Conservation (phyloP, 1,284 basidiomycete genomes). For the Boletus smithii region DNA sequence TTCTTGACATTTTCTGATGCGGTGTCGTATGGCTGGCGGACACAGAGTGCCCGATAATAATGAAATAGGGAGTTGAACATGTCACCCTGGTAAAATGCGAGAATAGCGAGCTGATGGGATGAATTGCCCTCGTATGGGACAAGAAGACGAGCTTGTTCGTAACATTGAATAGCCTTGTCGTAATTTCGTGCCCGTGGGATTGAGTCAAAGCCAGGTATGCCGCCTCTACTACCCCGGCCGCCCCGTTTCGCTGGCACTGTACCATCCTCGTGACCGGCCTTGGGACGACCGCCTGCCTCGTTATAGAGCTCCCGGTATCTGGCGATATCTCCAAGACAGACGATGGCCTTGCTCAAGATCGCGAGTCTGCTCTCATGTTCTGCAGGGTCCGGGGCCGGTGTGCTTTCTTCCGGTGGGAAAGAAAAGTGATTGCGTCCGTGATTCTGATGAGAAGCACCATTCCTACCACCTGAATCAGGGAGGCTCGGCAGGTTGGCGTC, state of each 20-base stretch:
- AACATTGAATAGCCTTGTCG: constrained; percentile 73
- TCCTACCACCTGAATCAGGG: constrained; percentile 28
- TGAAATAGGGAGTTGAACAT: constrained; percentile 79
- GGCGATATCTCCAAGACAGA: constrained; percentile 92
- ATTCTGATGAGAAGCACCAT: constrained; percentile 14
- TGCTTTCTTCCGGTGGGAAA: constrained; percentile 51
- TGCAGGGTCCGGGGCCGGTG: constrained; percentile 42
- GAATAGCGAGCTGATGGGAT: constrained; percentile 92
- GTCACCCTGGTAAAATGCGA: constrained; percentile 82
- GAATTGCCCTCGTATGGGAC: constrained; percentile 85
- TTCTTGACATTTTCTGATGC: constrained; percentile 83
- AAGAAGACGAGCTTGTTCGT: constrained; percentile 79
- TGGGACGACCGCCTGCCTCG: constrained; percentile 62
- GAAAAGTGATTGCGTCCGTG: constrained; percentile 48
- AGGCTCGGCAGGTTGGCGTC: constrained; percentile 35
- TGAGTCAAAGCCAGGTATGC: constrained; percentile 38
- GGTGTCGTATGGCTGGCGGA: constrained; percentile 81
- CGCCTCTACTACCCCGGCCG: constrained; percentile 46
- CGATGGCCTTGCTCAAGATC: constrained; percentile 82
- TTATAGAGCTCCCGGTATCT: constrained; percentile 91
- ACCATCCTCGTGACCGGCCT: constrained; percentile 61
- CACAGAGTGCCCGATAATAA: constrained; percentile 91
- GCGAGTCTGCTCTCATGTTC: constrained; percentile 62
- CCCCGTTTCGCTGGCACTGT: constrained; percentile 38
- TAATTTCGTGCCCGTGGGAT: constrained; percentile 62